Conservation (phyloP, 768 basidiomycete species). For the Lenzites betulinus region DNA sequence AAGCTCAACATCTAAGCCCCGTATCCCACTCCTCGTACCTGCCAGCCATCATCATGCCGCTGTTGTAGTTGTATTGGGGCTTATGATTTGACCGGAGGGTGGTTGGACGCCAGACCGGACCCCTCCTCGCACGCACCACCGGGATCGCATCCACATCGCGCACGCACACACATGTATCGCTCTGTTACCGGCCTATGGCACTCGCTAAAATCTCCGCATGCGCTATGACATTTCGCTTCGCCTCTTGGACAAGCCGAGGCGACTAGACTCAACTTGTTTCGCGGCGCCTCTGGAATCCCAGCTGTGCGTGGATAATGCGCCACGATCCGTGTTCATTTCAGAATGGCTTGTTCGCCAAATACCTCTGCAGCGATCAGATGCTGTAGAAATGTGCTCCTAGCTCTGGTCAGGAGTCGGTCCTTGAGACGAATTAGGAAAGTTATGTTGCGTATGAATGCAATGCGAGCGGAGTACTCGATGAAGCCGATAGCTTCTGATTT, state of each 20-base stretch:
- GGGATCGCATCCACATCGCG: constrained; percentile 18
- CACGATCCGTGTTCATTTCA: too few relatives aligned
- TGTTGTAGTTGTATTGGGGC: constrained; percentile 23
- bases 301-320: too few relatives aligned
- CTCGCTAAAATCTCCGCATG: constrained; percentile 26
- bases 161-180: constrained; percentile 28
- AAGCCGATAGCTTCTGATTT: constrained; percentile 27
- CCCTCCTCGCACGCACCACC: constrained; percentile 16
- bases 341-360: too few relatives aligned
- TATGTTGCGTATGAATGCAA: too few relatives aligned
- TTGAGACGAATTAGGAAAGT: too few relatives aligned
- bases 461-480: background rate
- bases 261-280: too few relatives aligned
- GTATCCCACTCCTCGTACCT: constrained; percentile 5
- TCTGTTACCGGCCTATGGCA: constrained; percentile 28
- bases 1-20: constrained; percentile 89
- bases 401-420: too few relatives aligned
- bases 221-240: constrained; percentile 14
- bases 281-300: too few relatives aligned
- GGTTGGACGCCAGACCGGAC: constrained; percentile 16
- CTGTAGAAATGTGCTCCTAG: too few relatives aligned
- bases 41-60: constrained; percentile 8
- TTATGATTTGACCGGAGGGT: constrained; percentile 13
- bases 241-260: background rate
- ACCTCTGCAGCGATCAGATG: too few relatives aligned